A percentile compares a stretch with the other conserved stretches of the same genome.
Evolutionary conservation across 768 basidiomycete species (phyloP).

Genomic region (Serendipita indica): DNA sequence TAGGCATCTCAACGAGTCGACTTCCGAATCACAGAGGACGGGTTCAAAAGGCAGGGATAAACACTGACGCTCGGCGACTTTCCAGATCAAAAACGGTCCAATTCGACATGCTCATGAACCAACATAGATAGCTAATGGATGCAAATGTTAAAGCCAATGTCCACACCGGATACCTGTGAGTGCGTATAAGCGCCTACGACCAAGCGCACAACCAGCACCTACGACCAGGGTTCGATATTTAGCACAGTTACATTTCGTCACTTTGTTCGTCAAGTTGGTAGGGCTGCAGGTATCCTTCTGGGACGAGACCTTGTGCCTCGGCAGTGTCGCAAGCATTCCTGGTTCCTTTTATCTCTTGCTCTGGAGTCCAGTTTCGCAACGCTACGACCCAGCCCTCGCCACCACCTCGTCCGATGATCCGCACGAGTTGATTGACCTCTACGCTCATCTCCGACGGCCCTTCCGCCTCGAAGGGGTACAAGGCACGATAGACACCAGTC

Average conservation of each 20-base stretch:
- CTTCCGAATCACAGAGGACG: too few species aligned
- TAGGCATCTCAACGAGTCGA: constrained; percentile 44
- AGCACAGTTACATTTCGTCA: too few species aligned
- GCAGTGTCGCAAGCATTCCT: constrained; percentile 13
- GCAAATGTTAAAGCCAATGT: too few species aligned
- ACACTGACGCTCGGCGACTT: too few species aligned
- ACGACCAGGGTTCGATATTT: too few species aligned
- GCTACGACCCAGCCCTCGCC: constrained; percentile 74
- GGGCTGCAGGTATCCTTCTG: constrained; percentile 59
- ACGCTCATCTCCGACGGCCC: constrained; percentile 71
- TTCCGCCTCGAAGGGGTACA: constrained; percentile 68
- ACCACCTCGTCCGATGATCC: constrained; percentile 57
- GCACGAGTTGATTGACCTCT: constrained; percentile 59
- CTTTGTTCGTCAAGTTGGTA: constrained; percentile 36
- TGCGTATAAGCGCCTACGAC: too few species aligned
- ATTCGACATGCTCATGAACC: too few species aligned
- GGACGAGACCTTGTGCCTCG: constrained; percentile 50
- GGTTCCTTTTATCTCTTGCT: not conserved
- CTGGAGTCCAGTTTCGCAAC: constrained; percentile 21
- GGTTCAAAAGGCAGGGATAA: too few species aligned
- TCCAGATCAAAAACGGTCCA: too few species aligned
- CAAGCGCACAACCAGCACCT: too few species aligned
- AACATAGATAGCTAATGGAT: too few species aligned
- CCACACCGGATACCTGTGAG: too few species aligned
- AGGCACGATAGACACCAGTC: constrained; percentile 60